Evolutionary conservation across 148 eudicot genomes (phyloP), one percentile per base, ranked within the genome.

Genomic region (Dysphania ambrosioides): DNA sequence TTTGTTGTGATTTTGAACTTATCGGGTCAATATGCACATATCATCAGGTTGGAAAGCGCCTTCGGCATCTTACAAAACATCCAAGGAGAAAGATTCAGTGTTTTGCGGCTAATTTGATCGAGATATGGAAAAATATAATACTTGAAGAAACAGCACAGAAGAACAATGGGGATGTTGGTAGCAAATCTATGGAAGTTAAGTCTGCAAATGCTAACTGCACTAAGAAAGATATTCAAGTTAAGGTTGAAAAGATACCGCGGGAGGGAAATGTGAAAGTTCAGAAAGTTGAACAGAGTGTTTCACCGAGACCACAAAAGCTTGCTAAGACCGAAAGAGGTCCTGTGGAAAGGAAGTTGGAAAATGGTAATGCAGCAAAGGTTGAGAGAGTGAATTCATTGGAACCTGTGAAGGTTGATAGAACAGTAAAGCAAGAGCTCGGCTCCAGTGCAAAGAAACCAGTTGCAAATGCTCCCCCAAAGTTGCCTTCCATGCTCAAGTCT

Each of bases 21-120:
- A 74, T 5, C 18, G 62, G 23, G 68, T 58, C 51, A 7, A 63
- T 53, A 15, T 59, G 58, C 53, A 65, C 51, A 58, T 66, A 16
- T 23, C 4, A 77, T 75, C 88, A 91, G 96, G 89, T 91, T 40
- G 96, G 96, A 41, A 91, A 87, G 79, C 82, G 82, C 62, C 76
- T 91, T 49, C 84, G 88, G 64, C 82, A 80, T 70, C 87, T 91
- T 69, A 82, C 96, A 24, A 91, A 91, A 79, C 93, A 91, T 74
- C 86, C 86, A 24, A 83, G 88, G 75, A 81, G 77, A 74, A 87
- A 83, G 77, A 87, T 91, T 68, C 87, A 87, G 80, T 70, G 75
- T 56, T 75, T 79, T 74, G 93, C 93, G 47, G 73, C 81, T 63
- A 83, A 86, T 34, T 78, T 87, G 75, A 84, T 91, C 66, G 87